phyloP scores from a whole-genome alignment of 1,284 basidiomycete species.

The Sanguinoderma infundibulare region DNA sequence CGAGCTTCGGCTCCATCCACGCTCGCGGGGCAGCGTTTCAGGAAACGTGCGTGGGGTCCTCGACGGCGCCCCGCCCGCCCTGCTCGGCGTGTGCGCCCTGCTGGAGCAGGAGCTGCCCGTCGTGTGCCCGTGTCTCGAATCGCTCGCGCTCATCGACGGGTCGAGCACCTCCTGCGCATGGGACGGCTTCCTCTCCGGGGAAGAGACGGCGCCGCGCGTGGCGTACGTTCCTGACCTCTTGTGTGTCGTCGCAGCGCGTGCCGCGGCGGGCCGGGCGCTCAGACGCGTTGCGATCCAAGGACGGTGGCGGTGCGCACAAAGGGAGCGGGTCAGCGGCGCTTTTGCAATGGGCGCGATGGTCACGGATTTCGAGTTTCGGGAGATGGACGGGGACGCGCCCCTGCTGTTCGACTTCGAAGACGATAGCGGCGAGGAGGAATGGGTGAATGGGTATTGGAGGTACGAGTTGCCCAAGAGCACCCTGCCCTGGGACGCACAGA shows the following conservation, averaged over 20 bases:
- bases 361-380: background rate
- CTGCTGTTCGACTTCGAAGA: background rate
- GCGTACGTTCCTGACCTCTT: background rate
- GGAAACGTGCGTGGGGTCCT: background rate
- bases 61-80: background rate
- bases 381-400: background rate
- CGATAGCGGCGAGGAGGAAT: background rate
- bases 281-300: background rate
- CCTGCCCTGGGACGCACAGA: background rate
- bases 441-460: background rate
- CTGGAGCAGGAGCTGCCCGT: background rate
- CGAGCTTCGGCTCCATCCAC: background rate
- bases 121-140: background rate
- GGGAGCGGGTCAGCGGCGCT: background rate
- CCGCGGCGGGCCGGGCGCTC: background rate
- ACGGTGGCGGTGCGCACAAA: background rate
- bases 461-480: background rate
- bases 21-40: background rate
- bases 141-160: background rate
- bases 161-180: background rate
- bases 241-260: background rate
- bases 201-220: background rate
- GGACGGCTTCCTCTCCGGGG: background rate
- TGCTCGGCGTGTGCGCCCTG: background rate
- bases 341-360: background rate